These are phyloP conservation scores for Flaveria trinervia DNA, from an alignment of 129 eudicot genomes.

Conservation along the genomic window DNA sequence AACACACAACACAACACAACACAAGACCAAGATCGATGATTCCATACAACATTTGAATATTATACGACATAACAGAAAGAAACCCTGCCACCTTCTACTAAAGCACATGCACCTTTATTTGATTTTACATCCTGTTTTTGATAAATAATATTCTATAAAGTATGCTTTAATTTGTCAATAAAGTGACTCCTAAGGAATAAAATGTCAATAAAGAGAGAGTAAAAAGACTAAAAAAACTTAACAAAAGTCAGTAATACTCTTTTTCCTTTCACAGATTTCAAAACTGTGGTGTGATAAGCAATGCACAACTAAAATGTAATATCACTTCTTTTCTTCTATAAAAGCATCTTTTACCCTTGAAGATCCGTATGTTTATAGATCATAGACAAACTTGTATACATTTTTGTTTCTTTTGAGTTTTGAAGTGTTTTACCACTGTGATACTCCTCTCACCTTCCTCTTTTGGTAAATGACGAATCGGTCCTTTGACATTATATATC, in stretches of 20 bases:
- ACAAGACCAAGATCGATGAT: conserved; percentile 38
- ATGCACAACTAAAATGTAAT: conserved; percentile 28
- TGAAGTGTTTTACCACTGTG: neutral
- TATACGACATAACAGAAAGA: conserved; percentile 41
- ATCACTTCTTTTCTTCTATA: conserved; percentile 36
- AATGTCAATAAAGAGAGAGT: conserved; percentile 68
- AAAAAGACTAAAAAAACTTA: conserved; percentile 34
- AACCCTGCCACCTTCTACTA: conserved; percentile 54
- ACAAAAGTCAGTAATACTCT: conserved; percentile 27
- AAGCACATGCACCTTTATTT: conserved; percentile 44
- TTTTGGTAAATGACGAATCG: neutral
- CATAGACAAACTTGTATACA: neutral
- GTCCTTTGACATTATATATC: neutral
- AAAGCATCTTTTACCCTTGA: conserved; percentile 59
- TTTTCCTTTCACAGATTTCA: conserved; percentile 62
- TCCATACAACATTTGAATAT: conserved; percentile 42
- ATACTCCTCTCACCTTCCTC: neutral
- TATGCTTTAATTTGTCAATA: conserved; percentile 56
- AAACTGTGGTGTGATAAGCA: conserved; percentile 52
- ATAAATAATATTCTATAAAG: conserved; percentile 18
- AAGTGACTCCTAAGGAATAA: conserved; percentile 44
- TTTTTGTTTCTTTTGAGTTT: conserved; percentile 5
- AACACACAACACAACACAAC: conserved; percentile 25
- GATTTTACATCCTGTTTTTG: conserved; percentile 35
- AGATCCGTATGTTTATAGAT: conserved; percentile 30